Conservation (phyloP, 2,329 filamentous ascomycete species). For the Ophiostoma perfectum region DNA sequence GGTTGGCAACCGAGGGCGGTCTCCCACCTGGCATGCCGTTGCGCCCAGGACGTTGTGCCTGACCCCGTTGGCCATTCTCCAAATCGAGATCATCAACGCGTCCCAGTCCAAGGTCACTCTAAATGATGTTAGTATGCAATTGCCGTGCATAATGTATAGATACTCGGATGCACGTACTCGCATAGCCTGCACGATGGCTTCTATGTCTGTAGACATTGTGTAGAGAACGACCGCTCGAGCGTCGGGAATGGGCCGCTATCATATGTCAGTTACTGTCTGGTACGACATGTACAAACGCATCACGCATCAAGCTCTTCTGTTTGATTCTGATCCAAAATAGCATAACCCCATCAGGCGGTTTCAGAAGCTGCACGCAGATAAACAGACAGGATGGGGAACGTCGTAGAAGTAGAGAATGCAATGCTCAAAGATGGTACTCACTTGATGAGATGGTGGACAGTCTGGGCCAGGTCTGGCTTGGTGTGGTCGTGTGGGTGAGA, state of each 20-base stretch:
- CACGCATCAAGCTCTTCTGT: no score
- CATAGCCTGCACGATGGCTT: constrained; percentile 7
- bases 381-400: no score
- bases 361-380: no score
- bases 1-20: not conserved
- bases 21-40: not conserved
- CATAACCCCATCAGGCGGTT: no score
- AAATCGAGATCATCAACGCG: constrained; percentile 26
- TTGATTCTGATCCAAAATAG: no score
- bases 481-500: not conserved
- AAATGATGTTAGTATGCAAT: not conserved
- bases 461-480: not conserved
- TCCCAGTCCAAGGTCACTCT: constrained; percentile 24
- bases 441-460: constrained; percentile 4
- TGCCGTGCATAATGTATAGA: not conserved
- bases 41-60: not conserved
- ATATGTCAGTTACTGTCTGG: not conserved
- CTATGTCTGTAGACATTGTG: constrained; percentile 5
- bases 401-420: no score
- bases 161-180: not conserved
- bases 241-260: not conserved
- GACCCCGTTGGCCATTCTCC: constrained; percentile 21
- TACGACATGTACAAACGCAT: not conserved
- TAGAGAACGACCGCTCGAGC: not conserved
- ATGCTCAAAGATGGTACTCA: not conserved